Base-by-base conservation (phyloP, 768 basidiomycete species). In the Boletus rufocinnamomeus region DNA sequence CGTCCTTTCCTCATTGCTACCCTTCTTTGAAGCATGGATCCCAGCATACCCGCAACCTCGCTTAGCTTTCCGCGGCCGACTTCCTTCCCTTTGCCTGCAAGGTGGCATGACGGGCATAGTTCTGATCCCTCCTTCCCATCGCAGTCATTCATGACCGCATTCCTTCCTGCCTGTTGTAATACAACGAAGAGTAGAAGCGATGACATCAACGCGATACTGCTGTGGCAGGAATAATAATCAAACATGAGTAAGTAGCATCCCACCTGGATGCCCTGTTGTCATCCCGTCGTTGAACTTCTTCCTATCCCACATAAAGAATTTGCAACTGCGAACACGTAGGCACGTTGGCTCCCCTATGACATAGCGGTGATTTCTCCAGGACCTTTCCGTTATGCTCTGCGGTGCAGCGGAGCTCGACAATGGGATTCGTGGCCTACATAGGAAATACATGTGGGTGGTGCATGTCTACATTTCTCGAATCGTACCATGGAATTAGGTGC, bases 191-290 rank as follows among this genome's bases (percentile, higher is more conserved):
- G 56, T 34, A 67, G 62, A 69, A 72, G 69, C 55, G 56, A 66
- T 64, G 61, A 54, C 61, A 69, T 69, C 61, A 69, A 50, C 63
- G 46, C 65, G 69, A 67, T 69, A 55, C 56, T 69, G 67, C 60
- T 62, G 60, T 38, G 57, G 56, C 51, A 69, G 55, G 51, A 54
- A 66, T 57, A 59, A 66, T 66, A 67, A 60, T 61, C 49, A 51
- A 52, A 62, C 59, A 40, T 59, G 57, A 53, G 69, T 60, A 56
- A 61, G 67, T 62, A 66, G 58, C 62, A 63, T 52, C 51, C 58
- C 45, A 44, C 52, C 52, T 56, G 60, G 57, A 49, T 59, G 55
- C 47, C 51, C 52, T 54, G 37, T 32, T 49, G 45, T 41, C 50
- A 52, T 53, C 19, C 34, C 43, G 52, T 59, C 54, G 55, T 54